Evolutionary conservation across 441 rosid species (phyloP), one percentile per base, ranked within the genome.

Genomic region (Croton setiger): DNA sequence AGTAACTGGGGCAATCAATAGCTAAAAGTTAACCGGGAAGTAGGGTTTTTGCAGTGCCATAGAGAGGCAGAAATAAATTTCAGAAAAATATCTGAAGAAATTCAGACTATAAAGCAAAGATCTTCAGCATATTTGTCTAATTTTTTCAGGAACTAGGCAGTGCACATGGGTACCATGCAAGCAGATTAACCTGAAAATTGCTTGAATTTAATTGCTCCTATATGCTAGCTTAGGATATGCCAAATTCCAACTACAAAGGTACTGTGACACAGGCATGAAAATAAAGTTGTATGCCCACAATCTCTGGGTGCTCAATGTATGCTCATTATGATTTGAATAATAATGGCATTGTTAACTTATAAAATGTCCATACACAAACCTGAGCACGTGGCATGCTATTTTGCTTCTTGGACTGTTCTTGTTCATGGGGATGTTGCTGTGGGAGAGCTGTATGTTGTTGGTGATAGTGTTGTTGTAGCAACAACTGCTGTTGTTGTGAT

Each of bases 381-480:
- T 72, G 72, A 66, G 45, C 52, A 53, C 58, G 72, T 53, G 69
- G 58, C 55, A 52, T 54, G 63, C 51, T 17, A n/a, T 21, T 76
- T 64, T 67, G 73, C 59, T 62, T 72, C 53, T 72, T 71, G 35
- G 68, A 15, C 70, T 64, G 60, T 59, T 67, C 68, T 7, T 75
- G 77, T 58, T 67, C 72, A 66, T 64, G 66, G 1, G 39, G 60
- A 68, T 47, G 73, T 64, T 60, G 33, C 51, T 76, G 78, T 47
- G 74, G 20, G 53, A 59, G 6, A 68, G 75, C 69, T 58, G 75
- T 67, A 44, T 66, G 84, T 33, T 67, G 81, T 21, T 77, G 82
- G 20, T 39, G 69, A 39, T 71, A 60, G n/a, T 14, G 71, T 51
- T 70, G 76, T 4, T 55, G 79, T 48, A 63, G 73, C 37, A 67